phyloP scores from a whole-genome alignment of 192 early-diverging fungal genomes.

The Coemansia sp. region DNA sequence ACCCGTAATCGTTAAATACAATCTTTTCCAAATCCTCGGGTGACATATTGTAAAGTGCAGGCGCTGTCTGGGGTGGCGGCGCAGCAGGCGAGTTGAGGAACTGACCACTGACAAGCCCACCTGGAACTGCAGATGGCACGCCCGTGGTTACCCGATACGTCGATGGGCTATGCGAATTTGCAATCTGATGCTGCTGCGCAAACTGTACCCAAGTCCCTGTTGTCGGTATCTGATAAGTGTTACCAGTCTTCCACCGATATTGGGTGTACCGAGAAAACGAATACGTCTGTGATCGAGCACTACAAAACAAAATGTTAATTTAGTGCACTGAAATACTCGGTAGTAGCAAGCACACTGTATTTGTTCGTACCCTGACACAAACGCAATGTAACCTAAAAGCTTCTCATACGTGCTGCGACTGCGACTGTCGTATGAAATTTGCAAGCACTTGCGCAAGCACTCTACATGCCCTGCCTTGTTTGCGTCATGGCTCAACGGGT shows the following conservation, averaged over 20 bases:
- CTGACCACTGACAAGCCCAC: slow-evolving; percentile 12
- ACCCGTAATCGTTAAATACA: slow-evolving; percentile 13
- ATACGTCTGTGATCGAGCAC: background rate
- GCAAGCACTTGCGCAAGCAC: background rate
- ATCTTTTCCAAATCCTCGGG: slow-evolving; percentile 1
- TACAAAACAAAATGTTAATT: background rate
- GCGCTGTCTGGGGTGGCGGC: background rate
- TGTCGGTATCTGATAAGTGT: slow-evolving; percentile 8
- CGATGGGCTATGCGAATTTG: background rate
- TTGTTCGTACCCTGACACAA: background rate
- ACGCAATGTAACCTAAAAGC: slow-evolving; percentile 12
- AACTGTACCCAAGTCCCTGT: slow-evolving; percentile 6
- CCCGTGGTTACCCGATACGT: background rate
- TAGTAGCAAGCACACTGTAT: background rate
- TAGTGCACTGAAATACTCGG: background rate
- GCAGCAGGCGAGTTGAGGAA: slow-evolving; percentile 6
- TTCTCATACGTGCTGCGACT: slow-evolving; percentile 8
- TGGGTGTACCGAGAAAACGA: background rate
- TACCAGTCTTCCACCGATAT: slow-evolving; percentile 3
- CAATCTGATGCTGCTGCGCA: background rate
- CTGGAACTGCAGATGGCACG: slow-evolving; percentile 15
- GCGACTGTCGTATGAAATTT: background rate
- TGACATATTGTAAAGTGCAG: background rate
- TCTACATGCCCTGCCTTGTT: slow-evolving; percentile 9
- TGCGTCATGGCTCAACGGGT: background rate